A percentile compares a stretch with the other conserved stretches of the same genome.
Conservation (phyloP, 139 green algal species). For the Micractinium sp. region DNA sequence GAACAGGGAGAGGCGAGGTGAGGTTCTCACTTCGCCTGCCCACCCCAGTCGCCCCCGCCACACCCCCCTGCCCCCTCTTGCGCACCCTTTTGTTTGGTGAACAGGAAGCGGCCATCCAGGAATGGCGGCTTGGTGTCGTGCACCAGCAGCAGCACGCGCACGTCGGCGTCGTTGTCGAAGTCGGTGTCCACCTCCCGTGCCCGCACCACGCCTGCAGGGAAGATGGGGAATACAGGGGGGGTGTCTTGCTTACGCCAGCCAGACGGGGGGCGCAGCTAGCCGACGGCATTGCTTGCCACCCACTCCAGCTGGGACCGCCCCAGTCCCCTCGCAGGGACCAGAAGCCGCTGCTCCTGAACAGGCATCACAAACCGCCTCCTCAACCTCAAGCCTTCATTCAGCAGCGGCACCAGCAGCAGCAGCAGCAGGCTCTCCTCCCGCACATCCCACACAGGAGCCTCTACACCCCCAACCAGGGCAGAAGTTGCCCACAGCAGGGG, state of each 20-base stretch:
- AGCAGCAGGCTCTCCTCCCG: too few relatives aligned
- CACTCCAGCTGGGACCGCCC: too few relatives aligned
- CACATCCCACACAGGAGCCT: background rate
- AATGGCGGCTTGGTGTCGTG: conserved; percentile 98
- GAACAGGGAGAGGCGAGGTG: too few relatives aligned
- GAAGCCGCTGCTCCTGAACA: too few relatives aligned
- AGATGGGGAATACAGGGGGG: background rate
- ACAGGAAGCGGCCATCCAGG: conserved; percentile 89
- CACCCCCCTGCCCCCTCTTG: background rate
- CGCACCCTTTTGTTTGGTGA: conserved; percentile 80
- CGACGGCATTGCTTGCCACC: too few relatives aligned
- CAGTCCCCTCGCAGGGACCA: too few relatives aligned
- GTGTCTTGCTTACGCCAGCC: background rate
- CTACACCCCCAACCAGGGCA: too few relatives aligned
- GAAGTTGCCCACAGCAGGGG: too few relatives aligned
- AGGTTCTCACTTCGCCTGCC: too few relatives aligned
- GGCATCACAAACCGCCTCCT: too few relatives aligned
- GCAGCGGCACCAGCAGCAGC: too few relatives aligned
- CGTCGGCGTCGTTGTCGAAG: conserved; percentile 86
- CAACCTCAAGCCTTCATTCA: too few relatives aligned
- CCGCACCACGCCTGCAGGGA: conserved; percentile 71
- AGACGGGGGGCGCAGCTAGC: background rate
- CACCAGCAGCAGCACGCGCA: conserved; percentile 91
- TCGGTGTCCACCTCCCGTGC: conserved; percentile 81
- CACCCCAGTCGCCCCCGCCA: background rate